Percentiles rank a stretch among this genome's conserved stretches.
Evolutionary conservation across 2,329 filamentous ascomycete genomes (phyloP).

Genomic region (Xylaria sp.): DNA sequence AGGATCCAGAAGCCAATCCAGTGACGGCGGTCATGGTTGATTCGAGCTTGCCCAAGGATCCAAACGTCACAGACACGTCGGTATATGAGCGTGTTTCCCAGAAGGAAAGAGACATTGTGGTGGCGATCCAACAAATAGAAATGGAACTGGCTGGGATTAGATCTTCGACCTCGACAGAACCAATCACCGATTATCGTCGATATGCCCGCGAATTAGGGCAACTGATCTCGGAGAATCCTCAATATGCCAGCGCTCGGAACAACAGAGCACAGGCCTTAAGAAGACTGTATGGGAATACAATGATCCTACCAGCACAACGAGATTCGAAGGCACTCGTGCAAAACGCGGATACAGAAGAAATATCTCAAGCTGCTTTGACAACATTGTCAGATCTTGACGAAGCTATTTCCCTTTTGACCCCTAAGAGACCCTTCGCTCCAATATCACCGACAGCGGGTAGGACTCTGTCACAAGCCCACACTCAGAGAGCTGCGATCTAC

Average conservation of each 20-base stretch:
- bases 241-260: conserved; percentile 78
- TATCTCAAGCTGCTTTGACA: conserved; percentile 53
- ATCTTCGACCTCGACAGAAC: conserved; percentile 52
- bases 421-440: conserved; percentile 59
- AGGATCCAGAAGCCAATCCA: conserved; percentile 72
- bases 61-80: conserved; percentile 62
- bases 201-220: conserved; percentile 62
- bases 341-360: conserved; percentile 53
- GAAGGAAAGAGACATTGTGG: conserved; percentile 65
- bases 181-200: conserved; percentile 58
- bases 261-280: conserved; percentile 77
- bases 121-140: conserved; percentile 66
- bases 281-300: conserved; percentile 70
- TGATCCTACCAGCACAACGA: conserved; percentile 59
- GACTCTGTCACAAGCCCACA: conserved; percentile 76
- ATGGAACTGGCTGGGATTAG: conserved; percentile 60
- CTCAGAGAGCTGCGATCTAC: conserved; percentile 75
- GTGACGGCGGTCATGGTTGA: conserved; percentile 65
- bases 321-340: conserved; percentile 56
- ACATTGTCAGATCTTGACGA: conserved; percentile 65
- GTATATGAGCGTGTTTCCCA: conserved; percentile 63
- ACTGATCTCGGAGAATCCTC: conserved; percentile 68
- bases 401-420: conserved; percentile 69
- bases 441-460: conserved; percentile 73
- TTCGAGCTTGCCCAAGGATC: conserved; percentile 65